Percentiles rank a stretch among this genome's conserved stretches.
Conservation (phyloP, 345 rosid genomes). For the Salix arbutifolia region DNA sequence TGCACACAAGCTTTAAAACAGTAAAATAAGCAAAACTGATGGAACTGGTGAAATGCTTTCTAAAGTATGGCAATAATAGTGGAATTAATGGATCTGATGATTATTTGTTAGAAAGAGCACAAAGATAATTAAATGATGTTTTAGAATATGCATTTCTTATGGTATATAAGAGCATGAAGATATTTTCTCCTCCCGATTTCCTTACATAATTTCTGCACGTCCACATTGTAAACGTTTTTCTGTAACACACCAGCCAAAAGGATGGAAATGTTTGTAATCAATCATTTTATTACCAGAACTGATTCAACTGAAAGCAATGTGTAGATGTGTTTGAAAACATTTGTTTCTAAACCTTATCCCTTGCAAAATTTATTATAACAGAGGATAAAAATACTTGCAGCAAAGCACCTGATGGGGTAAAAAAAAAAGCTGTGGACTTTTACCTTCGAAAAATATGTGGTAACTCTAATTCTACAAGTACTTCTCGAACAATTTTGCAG, state of each 20-base stretch:
- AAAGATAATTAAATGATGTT: neutral
- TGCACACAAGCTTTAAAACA: neutral
- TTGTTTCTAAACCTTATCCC: neutral
- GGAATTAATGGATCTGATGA: neutral
- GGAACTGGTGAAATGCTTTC: neutral
- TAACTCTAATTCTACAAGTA: constrained; percentile 75
- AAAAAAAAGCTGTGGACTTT: neutral
- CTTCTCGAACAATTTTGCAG: constrained; percentile 81
- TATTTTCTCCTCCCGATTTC: neutral
- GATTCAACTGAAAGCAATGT: neutral
- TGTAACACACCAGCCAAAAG: neutral
- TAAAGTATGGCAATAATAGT: neutral
- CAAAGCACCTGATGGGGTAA: neutral
- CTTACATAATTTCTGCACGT: neutral
- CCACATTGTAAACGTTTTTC: neutral
- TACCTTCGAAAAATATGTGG: constrained; percentile 76
- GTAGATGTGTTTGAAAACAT: neutral
- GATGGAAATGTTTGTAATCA: neutral
- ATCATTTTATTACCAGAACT: neutral
- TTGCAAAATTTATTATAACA: neutral
- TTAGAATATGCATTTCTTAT: neutral
- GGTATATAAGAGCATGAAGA: neutral
- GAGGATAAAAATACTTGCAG: neutral
- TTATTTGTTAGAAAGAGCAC: too few relatives aligned
- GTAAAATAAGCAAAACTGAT: neutral